A percentile compares a stretch with the other conserved stretches of the same genome.
phyloP scores from a whole-genome alignment of 1,139 yeast species.

The Diutina rugosa region DNA sequence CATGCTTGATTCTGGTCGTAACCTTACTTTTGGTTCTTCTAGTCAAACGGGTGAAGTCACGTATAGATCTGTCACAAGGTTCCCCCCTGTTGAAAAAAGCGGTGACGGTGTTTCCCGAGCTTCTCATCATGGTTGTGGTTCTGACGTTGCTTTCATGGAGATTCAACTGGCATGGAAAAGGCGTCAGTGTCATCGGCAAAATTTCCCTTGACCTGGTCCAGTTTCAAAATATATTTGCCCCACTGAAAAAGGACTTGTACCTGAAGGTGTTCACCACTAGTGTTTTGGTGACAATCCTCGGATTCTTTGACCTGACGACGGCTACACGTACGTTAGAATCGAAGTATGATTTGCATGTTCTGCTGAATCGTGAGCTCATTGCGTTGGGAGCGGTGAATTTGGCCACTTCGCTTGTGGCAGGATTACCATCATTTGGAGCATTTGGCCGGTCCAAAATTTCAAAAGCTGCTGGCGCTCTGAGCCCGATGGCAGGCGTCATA shows the following conservation, averaged over 20 bases:
- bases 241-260: slow-evolving; percentile 10
- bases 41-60: slow-evolving; percentile 7
- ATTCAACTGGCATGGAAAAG: slow-evolving; percentile 13
- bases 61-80: not conserved
- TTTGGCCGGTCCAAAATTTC: slow-evolving; percentile 24
- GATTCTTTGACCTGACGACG: slow-evolving; percentile 21
- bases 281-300: slow-evolving; percentile 19
- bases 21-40: slow-evolving; percentile 13
- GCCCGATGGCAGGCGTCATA: slow-evolving; percentile 19
- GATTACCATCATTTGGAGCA: slow-evolving; percentile 23
- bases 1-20: slow-evolving; percentile 11
- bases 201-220: slow-evolving; percentile 5
- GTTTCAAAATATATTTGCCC: slow-evolving; percentile 13
- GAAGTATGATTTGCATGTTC: slow-evolving; percentile 18
- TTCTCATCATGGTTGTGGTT: slow-evolving; percentile 17
- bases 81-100: not conserved
- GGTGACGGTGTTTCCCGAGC: slow-evolving; percentile 14
- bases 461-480: slow-evolving; percentile 19
- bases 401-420: slow-evolving; percentile 16
- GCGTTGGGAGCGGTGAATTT: slow-evolving; percentile 20
- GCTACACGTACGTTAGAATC: slow-evolving; percentile 21
- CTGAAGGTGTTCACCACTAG: slow-evolving; percentile 16
- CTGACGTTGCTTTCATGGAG: slow-evolving; percentile 15
- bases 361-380: slow-evolving; percentile 20
- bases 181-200: slow-evolving; percentile 20